A percentile compares a stretch with the other conserved stretches of the same genome.
Evolutionary conservation across 1,139 yeast genomes (phyloP).

Genomic region (Zhuliangozyma parablackwelliae): DNA sequence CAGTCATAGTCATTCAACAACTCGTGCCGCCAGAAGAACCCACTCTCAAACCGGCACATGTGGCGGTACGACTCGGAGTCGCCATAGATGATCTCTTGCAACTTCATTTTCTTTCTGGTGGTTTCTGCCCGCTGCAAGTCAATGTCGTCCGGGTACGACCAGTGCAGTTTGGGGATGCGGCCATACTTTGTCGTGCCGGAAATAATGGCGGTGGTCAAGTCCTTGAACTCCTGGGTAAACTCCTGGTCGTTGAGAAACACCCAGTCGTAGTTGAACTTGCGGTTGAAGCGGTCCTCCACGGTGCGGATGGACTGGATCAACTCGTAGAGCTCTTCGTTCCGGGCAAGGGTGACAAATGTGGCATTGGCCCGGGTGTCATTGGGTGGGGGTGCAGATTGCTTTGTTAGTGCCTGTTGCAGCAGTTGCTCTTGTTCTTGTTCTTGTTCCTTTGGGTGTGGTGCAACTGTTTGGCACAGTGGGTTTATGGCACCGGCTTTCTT

Average conservation of each 20-base stretch:
- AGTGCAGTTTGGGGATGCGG: conserved; percentile 56
- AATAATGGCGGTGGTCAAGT: conserved; percentile 41
- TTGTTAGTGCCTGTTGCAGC: no score
- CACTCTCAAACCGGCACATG: conserved; percentile 73
- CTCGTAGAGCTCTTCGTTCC: conserved; percentile 61
- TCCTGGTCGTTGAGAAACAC: conserved; percentile 68
- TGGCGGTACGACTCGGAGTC: conserved; percentile 64
- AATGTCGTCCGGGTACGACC: conserved; percentile 73
- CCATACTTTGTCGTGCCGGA: conserved; percentile 65
- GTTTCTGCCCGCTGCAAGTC: conserved; percentile 54
- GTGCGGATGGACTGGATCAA: conserved; percentile 64
- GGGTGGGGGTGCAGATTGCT: not conserved
- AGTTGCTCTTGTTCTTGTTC: not conserved
- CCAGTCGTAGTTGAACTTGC: conserved; percentile 71
- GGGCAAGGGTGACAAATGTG: conserved; percentile 55
- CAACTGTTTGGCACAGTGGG: no score
- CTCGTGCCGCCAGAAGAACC: conserved; percentile 58
- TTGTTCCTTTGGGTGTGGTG: no score
- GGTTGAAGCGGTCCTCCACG: conserved; percentile 70
- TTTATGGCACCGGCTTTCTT: no score
- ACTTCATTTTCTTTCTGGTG: conserved; percentile 44
- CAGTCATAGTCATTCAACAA: conserved; percentile 53
- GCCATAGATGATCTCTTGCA: conserved; percentile 54
- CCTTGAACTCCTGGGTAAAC: conserved; percentile 54
- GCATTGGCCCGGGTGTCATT: conserved; percentile 41